Base-by-base conservation (phyloP, 164 flowering plant genomes). In the Tetracentron sinense region DNA sequence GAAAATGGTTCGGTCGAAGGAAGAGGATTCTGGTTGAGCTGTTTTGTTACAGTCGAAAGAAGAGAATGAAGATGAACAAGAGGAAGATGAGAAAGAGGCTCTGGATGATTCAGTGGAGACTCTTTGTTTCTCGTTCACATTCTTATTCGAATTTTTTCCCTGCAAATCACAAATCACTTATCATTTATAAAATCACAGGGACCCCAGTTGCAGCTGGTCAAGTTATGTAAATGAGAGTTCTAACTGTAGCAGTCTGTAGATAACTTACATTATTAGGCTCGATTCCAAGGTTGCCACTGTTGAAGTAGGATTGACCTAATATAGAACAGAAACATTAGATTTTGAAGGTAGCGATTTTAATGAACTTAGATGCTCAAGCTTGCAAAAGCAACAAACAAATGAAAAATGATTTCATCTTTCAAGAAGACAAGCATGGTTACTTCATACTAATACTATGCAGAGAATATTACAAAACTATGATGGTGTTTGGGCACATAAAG, bases 11-110 rank as follows among this genome's bases (percentile, higher is more conserved):
- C 75, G 71, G 51, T 92, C 91, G 46, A 56, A 78, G 28, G 91
- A 70, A 23, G 81, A 65, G 42, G 75, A 70, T 33, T 84, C 92
- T 35, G 70, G 79, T 58, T 83, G 89, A 60, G 80, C 42, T 30
- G 77, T 53, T 77, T 60, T 82, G 55, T 70, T 74, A 68, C 69
- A 85, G 21, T 93, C 92, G n/a, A 76, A 53, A 27, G 95, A 90
- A 33, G 96, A 86, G 33, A 86, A 76, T 19, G 96, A 83, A 29
- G 98, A 88, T 56, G 98, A 85, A 61, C 98, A 82, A 29, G 98
- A 88, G n/a, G n/a, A n/a, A n/a, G 98, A 88, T 48, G 98, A 90
- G 65, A 80, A 82, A 19, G 97, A 94, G 42, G 84, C 75, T 69
- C 92, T 80, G 30, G 97, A 83, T 66, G 91, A 81, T 71, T 87